A percentile compares a stretch with the other conserved stretches of the same genome.
Conservation (phyloP, 257 asterid genomes). For the Capsicum chinense region DNA sequence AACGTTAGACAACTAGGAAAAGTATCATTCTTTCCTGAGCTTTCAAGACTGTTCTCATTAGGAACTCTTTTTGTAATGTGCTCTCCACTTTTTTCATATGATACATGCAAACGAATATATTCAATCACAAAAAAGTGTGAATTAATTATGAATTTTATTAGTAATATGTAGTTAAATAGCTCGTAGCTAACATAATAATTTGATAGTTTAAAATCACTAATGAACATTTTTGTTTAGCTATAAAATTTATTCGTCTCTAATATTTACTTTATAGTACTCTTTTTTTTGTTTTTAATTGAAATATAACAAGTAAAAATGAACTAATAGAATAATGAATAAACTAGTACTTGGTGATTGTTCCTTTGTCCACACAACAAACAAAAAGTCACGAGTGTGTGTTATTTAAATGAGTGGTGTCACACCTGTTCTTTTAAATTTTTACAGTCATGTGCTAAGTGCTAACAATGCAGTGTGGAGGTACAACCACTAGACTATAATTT, state of each 20-base stretch:
- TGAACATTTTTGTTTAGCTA: background rate
- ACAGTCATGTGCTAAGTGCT: background rate
- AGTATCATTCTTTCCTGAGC: conserved; percentile 71
- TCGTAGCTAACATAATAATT: too few species aligned
- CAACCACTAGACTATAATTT: background rate
- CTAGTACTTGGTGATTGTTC: background rate
- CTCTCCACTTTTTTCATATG: conserved; percentile 17
- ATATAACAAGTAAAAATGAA: too few species aligned
- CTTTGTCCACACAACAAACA: conserved; percentile 25
- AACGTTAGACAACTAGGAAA: conserved; percentile 28
- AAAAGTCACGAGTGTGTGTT: background rate
- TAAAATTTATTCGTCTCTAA: too few species aligned
- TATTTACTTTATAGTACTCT: too few species aligned
- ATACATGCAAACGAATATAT: background rate
- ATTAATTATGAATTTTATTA: too few species aligned
- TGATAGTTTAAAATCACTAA: too few species aligned
- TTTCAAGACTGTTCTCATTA: conserved; percentile 51
- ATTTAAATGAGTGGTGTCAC: background rate
- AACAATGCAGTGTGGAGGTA: background rate
- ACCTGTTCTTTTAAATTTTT: background rate
- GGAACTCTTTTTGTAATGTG: conserved; percentile 13
- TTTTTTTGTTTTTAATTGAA: too few species aligned
- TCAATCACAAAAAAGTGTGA: background rate
- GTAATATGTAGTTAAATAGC: too few species aligned
- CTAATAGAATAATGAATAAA: too few species aligned